Evolutionary conservation across 2,329 filamentous ascomycete genomes (phyloP).

Genomic region (Calonectria pteridis): DNA sequence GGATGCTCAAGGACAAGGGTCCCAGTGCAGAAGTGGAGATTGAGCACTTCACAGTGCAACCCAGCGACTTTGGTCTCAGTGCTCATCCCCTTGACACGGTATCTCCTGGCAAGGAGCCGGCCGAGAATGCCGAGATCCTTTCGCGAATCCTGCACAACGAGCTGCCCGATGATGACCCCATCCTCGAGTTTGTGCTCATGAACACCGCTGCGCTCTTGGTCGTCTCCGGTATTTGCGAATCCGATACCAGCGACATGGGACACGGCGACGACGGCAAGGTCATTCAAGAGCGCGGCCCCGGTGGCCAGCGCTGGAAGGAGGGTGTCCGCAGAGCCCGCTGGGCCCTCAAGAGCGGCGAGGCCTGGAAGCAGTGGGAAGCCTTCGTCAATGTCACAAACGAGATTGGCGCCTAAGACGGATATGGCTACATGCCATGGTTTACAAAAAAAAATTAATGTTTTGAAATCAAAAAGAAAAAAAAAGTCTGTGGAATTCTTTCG

Average conservation of each 20-base stretch:
- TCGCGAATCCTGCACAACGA: constrained; percentile 81
- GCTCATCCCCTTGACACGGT: constrained; percentile 82
- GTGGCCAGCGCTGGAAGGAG: constrained; percentile 93
- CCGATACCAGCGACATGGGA: constrained; percentile 84
- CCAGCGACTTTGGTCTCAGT: constrained; percentile 88
- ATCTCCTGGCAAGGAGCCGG: constrained; percentile 85
- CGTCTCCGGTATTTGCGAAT: constrained; percentile 86
- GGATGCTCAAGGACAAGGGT: constrained; percentile 74
- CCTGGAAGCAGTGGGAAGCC: constrained; percentile 83
- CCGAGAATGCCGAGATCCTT: constrained; percentile 89
- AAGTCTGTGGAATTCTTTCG: constrained; percentile 8
- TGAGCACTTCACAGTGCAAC: constrained; percentile 82
- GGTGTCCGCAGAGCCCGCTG: constrained; percentile 88
- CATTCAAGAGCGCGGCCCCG: constrained; percentile 85
- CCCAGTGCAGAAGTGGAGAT: constrained; percentile 63
- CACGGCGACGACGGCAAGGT: constrained; percentile 84
- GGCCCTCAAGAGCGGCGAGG: constrained; percentile 88
- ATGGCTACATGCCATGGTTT: neutral
- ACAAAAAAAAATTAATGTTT: constrained; percentile 19
- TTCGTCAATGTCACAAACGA: constrained; percentile 88
- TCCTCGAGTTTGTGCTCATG: constrained; percentile 93
- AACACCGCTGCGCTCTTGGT: constrained; percentile 93
- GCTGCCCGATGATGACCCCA: constrained; percentile 80
- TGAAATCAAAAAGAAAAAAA: constrained; percentile 17
- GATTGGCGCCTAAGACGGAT: constrained; percentile 42